These are phyloP conservation scores for Aotearoamyces nothofagi DNA, from an alignment of 2,329 filamentous ascomycete species.

Conservation along the genomic window DNA sequence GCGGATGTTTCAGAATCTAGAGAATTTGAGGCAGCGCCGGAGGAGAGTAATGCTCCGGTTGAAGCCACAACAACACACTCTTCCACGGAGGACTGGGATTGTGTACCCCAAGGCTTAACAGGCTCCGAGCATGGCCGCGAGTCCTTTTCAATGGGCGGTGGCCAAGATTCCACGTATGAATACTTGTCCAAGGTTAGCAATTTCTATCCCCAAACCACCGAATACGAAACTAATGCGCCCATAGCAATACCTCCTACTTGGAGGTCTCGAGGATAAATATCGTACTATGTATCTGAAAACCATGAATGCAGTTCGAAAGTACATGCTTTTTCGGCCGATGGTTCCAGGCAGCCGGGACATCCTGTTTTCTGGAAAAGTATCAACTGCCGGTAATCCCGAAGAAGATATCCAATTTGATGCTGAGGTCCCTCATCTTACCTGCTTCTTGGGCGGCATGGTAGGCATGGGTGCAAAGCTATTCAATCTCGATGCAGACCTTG, in stretches of 20 bases:
- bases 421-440: constrained; percentile 40
- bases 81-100: constrained; percentile 27
- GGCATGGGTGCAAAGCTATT: constrained; percentile 50
- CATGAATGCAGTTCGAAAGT: constrained; percentile 51
- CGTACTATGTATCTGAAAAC: constrained; percentile 54
- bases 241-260: constrained; percentile 57
- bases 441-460: constrained; percentile 58
- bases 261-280: constrained; percentile 60
- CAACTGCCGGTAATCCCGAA: constrained; percentile 25
- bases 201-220: neutral
- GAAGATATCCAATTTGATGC: constrained; percentile 26
- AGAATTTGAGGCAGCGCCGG: too few species aligned
- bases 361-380: constrained; percentile 56
- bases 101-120: constrained; percentile 43
- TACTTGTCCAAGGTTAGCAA: constrained; percentile 49
- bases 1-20: too few species aligned
- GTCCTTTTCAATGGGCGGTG: constrained; percentile 44
- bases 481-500: constrained; percentile 40
- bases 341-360: constrained; percentile 49
- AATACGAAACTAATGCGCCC: constrained; percentile 9
- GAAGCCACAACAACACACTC: too few species aligned
- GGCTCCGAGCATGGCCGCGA: constrained; percentile 27
- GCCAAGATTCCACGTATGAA: constrained; percentile 57
- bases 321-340: constrained; percentile 69
- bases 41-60: too few species aligned